Evolutionary conservation across 768 basidiomycete genomes (phyloP).

Genomic region (Collybiopsis confluens): DNA sequence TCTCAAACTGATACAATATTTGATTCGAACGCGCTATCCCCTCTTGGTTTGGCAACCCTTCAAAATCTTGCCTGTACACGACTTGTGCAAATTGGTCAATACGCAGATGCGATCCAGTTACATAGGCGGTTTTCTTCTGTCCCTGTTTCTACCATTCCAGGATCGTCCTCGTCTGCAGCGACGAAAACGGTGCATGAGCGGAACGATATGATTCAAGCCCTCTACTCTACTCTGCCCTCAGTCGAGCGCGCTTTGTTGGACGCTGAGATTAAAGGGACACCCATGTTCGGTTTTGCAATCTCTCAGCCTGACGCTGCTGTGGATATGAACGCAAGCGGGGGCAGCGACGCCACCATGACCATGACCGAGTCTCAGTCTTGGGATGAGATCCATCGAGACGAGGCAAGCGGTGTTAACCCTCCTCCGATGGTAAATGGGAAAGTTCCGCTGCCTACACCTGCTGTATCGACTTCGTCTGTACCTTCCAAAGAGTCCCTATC

Average conservation of each 20-base stretch:
- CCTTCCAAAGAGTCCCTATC: neutral
- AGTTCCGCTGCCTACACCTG: conserved; percentile 5
- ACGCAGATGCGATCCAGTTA: conserved; percentile 69
- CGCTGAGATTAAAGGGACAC: conserved; percentile 40
- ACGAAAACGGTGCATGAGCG: conserved; percentile 45
- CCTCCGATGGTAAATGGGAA: conserved; percentile 17
- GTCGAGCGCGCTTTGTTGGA: conserved; percentile 65
- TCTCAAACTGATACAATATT: conserved; percentile 15
- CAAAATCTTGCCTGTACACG: conserved; percentile 81
- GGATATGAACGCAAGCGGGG: conserved; percentile 9
- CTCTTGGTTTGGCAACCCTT: conserved; percentile 49
- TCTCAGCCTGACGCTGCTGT: conserved; percentile 8
- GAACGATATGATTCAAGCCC: conserved; percentile 64
- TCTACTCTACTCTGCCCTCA: conserved; percentile 58
- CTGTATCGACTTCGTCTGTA: conserved; percentile 6
- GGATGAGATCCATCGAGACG: conserved; percentile 39
- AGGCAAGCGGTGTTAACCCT: conserved; percentile 10
- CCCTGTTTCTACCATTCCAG: conserved; percentile 4
- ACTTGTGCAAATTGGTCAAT: conserved; percentile 67
- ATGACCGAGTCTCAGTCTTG: conserved; percentile 53
- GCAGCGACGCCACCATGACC: conserved; percentile 20
- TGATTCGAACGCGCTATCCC: conserved; percentile 43
- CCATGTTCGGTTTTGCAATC: neutral
- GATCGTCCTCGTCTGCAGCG: conserved; percentile 34
- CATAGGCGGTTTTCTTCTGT: conserved; percentile 52